Evolutionary conservation across 768 basidiomycete species (phyloP).

Genomic region (Phlegmacium glaucopus): DNA sequence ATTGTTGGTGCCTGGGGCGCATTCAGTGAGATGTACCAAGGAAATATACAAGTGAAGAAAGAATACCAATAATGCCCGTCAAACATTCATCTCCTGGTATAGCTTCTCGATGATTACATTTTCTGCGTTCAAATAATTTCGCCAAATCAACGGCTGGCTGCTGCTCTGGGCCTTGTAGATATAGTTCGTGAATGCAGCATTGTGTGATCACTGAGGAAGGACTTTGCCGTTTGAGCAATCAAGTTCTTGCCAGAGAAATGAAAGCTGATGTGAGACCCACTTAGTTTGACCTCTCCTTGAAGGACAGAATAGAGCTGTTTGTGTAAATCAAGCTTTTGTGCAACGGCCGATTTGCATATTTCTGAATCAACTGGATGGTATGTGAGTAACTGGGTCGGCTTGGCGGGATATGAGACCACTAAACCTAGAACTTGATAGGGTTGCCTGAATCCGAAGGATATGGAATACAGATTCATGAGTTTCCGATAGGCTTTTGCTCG

Average conservation of each 20-base stretch:
- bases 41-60: background rate
- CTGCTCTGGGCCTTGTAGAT: conserved; percentile 70
- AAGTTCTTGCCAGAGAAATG: conserved; percentile 13
- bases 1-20: conserved; percentile 64
- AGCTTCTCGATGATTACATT: conserved; percentile 92
- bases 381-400: conserved; percentile 7
- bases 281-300: conserved; percentile 87
- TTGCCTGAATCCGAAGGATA: conserved; percentile 86
- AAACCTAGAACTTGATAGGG: conserved; percentile 91
- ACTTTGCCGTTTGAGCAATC: conserved; percentile 39
- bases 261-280: conserved; percentile 47
- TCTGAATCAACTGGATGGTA: conserved; percentile 71
- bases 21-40: background rate
- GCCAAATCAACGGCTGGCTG: conserved; percentile 86
- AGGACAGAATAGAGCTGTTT: conserved; percentile 76
- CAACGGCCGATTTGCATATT: conserved; percentile 68
- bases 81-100: conserved; percentile 86
- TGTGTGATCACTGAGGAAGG: conserved; percentile 91
- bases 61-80: conserved; percentile 71
- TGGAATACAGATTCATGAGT: conserved; percentile 87
- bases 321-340: conserved; percentile 70
- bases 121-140: conserved; percentile 88
- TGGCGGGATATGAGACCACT: conserved; percentile 15
- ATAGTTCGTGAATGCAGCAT: conserved; percentile 93
- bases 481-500: conserved; percentile 93